Evolutionary conservation across 345 rosid species (phyloP).

Genomic region (Tarenaya hassleriana): DNA sequence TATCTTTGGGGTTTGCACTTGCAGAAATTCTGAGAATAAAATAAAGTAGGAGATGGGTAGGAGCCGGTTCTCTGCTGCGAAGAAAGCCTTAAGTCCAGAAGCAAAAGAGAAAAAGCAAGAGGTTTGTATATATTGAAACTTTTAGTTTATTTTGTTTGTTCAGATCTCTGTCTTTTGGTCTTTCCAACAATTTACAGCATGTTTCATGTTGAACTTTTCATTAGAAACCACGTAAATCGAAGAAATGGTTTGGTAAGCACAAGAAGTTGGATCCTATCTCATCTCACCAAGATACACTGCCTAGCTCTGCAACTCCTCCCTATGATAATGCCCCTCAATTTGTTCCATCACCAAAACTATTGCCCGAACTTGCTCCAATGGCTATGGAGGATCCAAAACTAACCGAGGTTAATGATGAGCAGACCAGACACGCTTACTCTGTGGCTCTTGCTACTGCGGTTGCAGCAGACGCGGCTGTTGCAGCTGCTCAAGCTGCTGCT

Average conservation of each 20-base stretch:
- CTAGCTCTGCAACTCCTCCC: constrained; percentile 6
- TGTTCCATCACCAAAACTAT: constrained; percentile 15
- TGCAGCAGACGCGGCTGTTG: constrained; percentile 62
- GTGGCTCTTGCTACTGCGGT: constrained; percentile 60
- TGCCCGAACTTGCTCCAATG: constrained; percentile 22
- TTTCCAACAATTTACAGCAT: not conserved
- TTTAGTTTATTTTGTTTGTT: not conserved
- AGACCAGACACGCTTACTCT: constrained; percentile 56
- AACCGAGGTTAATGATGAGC: constrained; percentile 43
- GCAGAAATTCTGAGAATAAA: constrained; percentile 21
- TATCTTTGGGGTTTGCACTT: constrained; percentile 2
- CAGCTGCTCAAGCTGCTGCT: constrained; percentile 53
- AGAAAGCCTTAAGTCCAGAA: constrained; percentile 54
- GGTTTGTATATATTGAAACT: constrained; percentile 26
- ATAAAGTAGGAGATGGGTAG: constrained; percentile 52
- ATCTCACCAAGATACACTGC: constrained; percentile 28
- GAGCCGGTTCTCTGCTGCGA: constrained; percentile 71
- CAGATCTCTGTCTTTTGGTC: not conserved
- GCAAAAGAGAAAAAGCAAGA: constrained; percentile 44
- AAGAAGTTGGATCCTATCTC: constrained; percentile 32
- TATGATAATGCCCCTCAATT: constrained; percentile 3
- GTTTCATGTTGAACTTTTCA: constrained; percentile 7
- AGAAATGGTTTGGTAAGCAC: constrained; percentile 57
- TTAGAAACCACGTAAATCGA: constrained; percentile 39
- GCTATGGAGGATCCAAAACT: constrained; percentile 35